Evolutionary conservation across 139 green algal genomes (phyloP).

Genomic region (Closterium sp.): DNA sequence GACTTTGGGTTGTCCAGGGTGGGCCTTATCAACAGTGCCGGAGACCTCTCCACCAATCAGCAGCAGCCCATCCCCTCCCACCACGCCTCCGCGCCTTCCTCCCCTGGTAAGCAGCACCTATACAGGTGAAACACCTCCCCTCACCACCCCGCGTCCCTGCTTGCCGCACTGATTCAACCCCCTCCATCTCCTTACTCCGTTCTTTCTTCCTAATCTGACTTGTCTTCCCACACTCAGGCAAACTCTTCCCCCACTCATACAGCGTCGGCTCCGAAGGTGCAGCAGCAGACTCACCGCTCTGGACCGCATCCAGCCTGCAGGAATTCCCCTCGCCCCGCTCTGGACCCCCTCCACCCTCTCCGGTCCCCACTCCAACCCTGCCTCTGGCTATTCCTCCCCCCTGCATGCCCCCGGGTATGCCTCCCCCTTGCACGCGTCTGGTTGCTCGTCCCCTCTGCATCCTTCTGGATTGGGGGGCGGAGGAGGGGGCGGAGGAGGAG

Average conservation of each 20-base stretch:
- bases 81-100: neutral
- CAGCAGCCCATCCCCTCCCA: neutral
- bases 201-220: neutral
- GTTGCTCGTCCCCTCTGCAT: neutral
- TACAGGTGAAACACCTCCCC: neutral
- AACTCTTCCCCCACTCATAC: neutral
- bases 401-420: neutral
- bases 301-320: neutral
- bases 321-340: neutral
- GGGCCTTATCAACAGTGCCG: conserved; percentile 60
- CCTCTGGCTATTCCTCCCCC: neutral
- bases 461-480: neutral
- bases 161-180: neutral
- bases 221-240: neutral
- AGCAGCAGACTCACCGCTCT: neutral
- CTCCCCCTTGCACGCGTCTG: neutral
- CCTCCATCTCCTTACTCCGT: neutral
- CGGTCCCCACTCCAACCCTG: neutral
- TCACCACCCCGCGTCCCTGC: too few relatives aligned
- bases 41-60: conserved; percentile 14
- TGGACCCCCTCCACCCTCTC: neutral
- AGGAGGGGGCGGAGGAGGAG: neutral
- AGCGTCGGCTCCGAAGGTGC: neutral
- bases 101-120: neutral
- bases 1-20: conserved; percentile 72